A percentile compares a stretch with the other conserved stretches of the same genome.
These are phyloP conservation scores for Puccinia hordei DNA, from an alignment of 1,284 basidiomycete species.

Conservation along the genomic window DNA sequence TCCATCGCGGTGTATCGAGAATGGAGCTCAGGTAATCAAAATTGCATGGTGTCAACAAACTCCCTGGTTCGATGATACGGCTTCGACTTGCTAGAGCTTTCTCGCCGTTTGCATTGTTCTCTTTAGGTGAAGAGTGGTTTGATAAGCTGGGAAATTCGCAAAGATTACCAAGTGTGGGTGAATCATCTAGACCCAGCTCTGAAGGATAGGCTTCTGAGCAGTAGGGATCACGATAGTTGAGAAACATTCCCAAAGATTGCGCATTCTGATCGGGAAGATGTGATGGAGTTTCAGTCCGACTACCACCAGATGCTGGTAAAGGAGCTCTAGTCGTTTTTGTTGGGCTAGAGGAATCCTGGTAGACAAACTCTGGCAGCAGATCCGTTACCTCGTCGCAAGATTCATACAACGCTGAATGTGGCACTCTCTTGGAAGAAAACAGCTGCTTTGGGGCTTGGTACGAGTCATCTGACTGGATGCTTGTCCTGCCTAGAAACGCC, in stretches of 20 bases:
- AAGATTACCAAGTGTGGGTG: conserved; percentile 13
- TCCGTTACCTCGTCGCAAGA: not conserved
- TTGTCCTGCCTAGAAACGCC: not conserved
- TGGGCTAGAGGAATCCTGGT: not conserved
- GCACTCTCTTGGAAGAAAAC: not conserved
- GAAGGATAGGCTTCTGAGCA: conserved; percentile 5
- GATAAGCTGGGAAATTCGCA: not conserved
- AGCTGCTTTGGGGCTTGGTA: not conserved
- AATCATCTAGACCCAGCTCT: not conserved
- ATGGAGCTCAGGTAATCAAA: conserved; percentile 1
- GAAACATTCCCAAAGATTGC: not conserved
- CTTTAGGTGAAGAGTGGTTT: not conserved
- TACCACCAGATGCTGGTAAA: not conserved
- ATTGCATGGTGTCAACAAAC: not conserved
- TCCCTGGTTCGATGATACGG: conserved; percentile 6
- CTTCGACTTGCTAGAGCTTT: not conserved
- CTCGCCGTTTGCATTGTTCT: too few species aligned
- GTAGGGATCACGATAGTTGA: not conserved
- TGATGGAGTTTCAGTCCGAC: not conserved
- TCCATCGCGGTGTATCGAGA: not conserved
- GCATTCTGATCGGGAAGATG: not conserved
- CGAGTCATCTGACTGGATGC: not conserved
- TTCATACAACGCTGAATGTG: not conserved
- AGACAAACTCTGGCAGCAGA: conserved; percentile 1
- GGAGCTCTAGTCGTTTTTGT: not conserved